These are phyloP conservation scores for Pezicula carpinea DNA, from an alignment of 2,329 filamentous ascomycete species.

Conservation along the genomic window DNA sequence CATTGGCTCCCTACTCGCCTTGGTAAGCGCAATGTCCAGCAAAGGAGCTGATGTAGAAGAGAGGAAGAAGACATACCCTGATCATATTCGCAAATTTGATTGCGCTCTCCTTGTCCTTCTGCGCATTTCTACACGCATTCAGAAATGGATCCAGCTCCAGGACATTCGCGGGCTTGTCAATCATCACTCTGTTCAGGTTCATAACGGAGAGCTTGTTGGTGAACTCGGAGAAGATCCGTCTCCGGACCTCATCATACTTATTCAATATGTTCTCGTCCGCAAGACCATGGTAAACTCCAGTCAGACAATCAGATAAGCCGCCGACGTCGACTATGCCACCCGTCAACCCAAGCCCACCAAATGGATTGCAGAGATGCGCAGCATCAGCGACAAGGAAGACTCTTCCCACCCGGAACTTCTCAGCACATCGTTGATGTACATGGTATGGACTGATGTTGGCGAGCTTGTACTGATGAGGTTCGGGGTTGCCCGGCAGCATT, in stretches of 20 bases:
- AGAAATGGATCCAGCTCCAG: slow-evolving; percentile 32
- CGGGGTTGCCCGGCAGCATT: slow-evolving; percentile 54
- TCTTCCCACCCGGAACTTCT: slow-evolving; percentile 38
- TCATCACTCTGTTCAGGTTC: slow-evolving; percentile 32
- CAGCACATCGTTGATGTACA: slow-evolving; percentile 41
- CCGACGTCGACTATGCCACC: slow-evolving; percentile 59
- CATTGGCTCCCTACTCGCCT: slow-evolving; percentile 1
- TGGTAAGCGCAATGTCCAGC: background rate
- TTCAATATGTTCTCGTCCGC: slow-evolving; percentile 33
- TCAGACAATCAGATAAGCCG: slow-evolving; percentile 54
- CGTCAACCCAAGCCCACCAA: slow-evolving; percentile 57
- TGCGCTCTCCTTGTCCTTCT: slow-evolving; percentile 1
- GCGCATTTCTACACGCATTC: slow-evolving; percentile 22
- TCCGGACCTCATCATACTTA: slow-evolving; percentile 32
- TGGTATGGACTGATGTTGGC: slow-evolving; percentile 45
- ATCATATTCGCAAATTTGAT: slow-evolving; percentile 3
- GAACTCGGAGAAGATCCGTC: slow-evolving; percentile 30
- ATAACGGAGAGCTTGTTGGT: slow-evolving; percentile 34
- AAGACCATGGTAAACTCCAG: slow-evolving; percentile 29
- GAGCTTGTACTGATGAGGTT: slow-evolving; percentile 50
- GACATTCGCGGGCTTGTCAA: slow-evolving; percentile 24
- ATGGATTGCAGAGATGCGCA: slow-evolving; percentile 42
- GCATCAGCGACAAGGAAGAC: slow-evolving; percentile 42
- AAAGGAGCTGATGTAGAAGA: background rate
- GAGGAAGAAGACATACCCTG: background rate